These are phyloP conservation scores for Heterobasidion occidentale DNA, from an alignment of 1,284 basidiomycete genomes.

Conservation along the genomic window DNA sequence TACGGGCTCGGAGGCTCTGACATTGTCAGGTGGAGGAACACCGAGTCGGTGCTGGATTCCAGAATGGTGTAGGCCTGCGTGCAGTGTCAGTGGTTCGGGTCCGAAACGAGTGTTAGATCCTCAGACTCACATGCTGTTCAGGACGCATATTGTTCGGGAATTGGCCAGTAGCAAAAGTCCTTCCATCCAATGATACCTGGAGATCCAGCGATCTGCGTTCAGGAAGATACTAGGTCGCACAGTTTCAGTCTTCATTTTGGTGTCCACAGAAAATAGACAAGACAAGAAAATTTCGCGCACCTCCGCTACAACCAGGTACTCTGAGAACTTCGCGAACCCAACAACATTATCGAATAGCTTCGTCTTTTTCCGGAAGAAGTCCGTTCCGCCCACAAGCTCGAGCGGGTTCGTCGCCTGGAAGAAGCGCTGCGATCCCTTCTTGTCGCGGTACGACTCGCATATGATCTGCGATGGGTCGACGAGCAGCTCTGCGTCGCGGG, in stretches of 20 bases:
- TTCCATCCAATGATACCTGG: conserved; percentile 89
- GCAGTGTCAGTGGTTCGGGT: background rate
- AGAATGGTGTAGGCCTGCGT: conserved; percentile 87
- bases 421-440: conserved; percentile 72
- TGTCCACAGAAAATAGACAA: background rate
- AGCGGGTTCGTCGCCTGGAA: conserved; percentile 60
- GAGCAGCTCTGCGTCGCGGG: conserved; percentile 67
- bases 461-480: conserved; percentile 85
- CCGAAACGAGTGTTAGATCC: background rate
- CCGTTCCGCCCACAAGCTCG: conserved; percentile 72
- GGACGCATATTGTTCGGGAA: conserved; percentile 91
- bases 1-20: conserved; percentile 65
- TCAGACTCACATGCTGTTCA: conserved; percentile 66
- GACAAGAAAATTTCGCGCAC: conserved; percentile 31
- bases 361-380: conserved; percentile 68
- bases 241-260: background rate
- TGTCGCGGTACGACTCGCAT: conserved; percentile 84
- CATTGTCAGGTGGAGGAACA: conserved; percentile 96
- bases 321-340: conserved; percentile 94
- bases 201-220: conserved; percentile 61
- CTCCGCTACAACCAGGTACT: conserved; percentile 92
- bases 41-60: conserved; percentile 87
- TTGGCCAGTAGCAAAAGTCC: conserved; percentile 74
- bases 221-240: conserved; percentile 45
- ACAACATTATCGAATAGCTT: conserved; percentile 84